Evolutionary conservation across 768 basidiomycete species (phyloP).

Genomic region (Calocybe indica): DNA sequence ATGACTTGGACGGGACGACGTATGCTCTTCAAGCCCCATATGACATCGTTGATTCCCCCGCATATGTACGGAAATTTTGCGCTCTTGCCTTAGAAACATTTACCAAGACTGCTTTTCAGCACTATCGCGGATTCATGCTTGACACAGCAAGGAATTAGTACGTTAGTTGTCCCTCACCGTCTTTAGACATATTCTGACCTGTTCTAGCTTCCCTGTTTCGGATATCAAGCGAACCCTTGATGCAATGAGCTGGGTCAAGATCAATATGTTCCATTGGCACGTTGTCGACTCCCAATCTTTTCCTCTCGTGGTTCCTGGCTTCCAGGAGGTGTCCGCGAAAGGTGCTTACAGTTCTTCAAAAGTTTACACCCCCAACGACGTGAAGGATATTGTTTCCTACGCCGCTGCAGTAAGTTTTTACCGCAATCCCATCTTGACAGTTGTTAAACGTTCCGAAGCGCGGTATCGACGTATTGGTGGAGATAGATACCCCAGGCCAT

Average conservation of each 20-base stretch:
- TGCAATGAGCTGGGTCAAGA: slow-evolving; percentile 77
- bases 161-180: slow-evolving; percentile 10
- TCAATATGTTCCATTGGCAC: slow-evolving; percentile 84
- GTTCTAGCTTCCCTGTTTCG: slow-evolving; percentile 47
- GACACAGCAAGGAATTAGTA: slow-evolving; percentile 78
- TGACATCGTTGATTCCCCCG: slow-evolving; percentile 54
- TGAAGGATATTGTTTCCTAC: slow-evolving; percentile 57
- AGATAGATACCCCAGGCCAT: slow-evolving; percentile 85
- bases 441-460: slow-evolving; percentile 29
- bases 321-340: slow-evolving; percentile 49
- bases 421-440: not conserved
- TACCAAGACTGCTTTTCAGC: slow-evolving; percentile 28
- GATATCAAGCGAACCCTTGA: slow-evolving; percentile 68
- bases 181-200: slow-evolving; percentile 1
- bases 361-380: slow-evolving; percentile 50
- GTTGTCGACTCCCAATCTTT: slow-evolving; percentile 78
- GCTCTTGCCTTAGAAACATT: not conserved
- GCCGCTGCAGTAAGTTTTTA: slow-evolving; percentile 56
- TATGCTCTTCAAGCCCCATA: slow-evolving; percentile 57
- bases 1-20: slow-evolving; percentile 39
- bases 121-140: slow-evolving; percentile 72
- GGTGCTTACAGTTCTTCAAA: slow-evolving; percentile 61
- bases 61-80: slow-evolving; percentile 43
- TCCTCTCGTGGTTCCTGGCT: slow-evolving; percentile 60
- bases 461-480: slow-evolving; percentile 70